phyloP scores from a whole-genome alignment of 2,329 filamentous ascomycete species.

The Samsoniella hepiali region DNA sequence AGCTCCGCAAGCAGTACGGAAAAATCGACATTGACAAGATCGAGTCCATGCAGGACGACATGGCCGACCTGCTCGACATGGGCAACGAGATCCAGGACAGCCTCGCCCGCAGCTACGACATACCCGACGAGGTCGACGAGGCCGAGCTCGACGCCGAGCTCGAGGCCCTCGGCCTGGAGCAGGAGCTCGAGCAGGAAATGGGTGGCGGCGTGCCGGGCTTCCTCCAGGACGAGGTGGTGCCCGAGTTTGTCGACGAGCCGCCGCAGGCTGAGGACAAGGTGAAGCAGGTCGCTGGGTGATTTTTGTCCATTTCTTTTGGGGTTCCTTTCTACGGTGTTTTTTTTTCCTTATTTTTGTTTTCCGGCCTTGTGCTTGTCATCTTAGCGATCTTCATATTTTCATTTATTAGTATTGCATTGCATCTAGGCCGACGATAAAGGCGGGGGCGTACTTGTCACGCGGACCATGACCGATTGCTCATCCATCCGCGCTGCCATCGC shows the following conservation, averaged over 20 bases:
- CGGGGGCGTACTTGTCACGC: background rate
- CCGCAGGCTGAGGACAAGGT: constrained; percentile 71
- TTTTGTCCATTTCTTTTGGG: background rate
- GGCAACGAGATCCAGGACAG: constrained; percentile 98
- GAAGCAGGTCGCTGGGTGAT: constrained; percentile 69
- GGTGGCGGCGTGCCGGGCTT: constrained; percentile 72
- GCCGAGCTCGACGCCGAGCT: constrained; percentile 93
- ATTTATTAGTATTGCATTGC: background rate
- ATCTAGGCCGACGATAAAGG: background rate
- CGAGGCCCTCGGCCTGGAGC: constrained; percentile 89
- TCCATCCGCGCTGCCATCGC: background rate
- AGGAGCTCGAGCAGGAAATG: constrained; percentile 75
- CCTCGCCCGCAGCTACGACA: constrained; percentile 84
- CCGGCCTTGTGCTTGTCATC: background rate
- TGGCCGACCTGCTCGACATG: constrained; percentile 96
- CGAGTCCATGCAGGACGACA: constrained; percentile 95
- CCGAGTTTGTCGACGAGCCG: constrained; percentile 90
- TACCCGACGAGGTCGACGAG: constrained; percentile 97
- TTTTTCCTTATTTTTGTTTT: background rate
- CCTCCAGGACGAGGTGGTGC: constrained; percentile 80
- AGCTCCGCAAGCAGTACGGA: constrained; percentile 88
- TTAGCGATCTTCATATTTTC: constrained; percentile 10
- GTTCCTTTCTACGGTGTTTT: background rate
- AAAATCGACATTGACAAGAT: constrained; percentile 98
- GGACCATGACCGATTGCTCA: background rate